Evolutionary conservation across 2,329 filamentous ascomycete species (phyloP).

Genomic region (Trichoderma semiorbis): DNA sequence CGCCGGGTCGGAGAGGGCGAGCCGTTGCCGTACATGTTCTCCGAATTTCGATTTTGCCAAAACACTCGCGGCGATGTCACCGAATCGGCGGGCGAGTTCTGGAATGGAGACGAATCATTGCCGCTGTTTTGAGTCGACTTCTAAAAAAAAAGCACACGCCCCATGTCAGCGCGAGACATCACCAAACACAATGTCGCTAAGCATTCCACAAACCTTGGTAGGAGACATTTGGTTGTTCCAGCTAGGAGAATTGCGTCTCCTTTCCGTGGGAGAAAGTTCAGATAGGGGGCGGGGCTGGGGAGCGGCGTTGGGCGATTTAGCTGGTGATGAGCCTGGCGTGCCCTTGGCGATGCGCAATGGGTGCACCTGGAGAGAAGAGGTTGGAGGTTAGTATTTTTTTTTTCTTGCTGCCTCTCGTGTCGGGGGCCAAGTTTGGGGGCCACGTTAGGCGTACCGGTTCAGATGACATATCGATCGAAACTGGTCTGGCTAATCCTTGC

Average conservation of each 20-base stretch:
- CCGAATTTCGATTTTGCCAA: constrained; percentile 79
- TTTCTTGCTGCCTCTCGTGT: not conserved
- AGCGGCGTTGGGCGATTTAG: constrained; percentile 59
- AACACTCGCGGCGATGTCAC: constrained; percentile 78
- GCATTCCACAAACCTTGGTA: constrained; percentile 35
- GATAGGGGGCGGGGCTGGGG: constrained; percentile 71
- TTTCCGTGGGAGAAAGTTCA: constrained; percentile 83
- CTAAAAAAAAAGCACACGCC: constrained; percentile 38
- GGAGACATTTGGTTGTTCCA: constrained; percentile 68
- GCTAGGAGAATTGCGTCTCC: constrained; percentile 86
- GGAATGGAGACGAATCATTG: constrained; percentile 78
- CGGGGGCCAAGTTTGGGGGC: not conserved
- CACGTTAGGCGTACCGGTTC: constrained; percentile 35
- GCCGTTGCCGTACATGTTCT: constrained; percentile 67
- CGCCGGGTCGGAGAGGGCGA: constrained; percentile 73
- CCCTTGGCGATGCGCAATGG: constrained; percentile 77
- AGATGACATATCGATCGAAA: constrained; percentile 34
- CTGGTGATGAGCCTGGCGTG: constrained; percentile 56
- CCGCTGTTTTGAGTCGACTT: constrained; percentile 66
- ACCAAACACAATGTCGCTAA: constrained; percentile 1
- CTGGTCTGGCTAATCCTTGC: constrained; percentile 19
- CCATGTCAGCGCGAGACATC: constrained; percentile 18
- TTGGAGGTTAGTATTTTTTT: not conserved
- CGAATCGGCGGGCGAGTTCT: constrained; percentile 71
- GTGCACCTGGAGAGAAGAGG: constrained; percentile 54